Conservation (phyloP, 768 basidiomycete species). For the Lactarius deliciosus region DNA sequence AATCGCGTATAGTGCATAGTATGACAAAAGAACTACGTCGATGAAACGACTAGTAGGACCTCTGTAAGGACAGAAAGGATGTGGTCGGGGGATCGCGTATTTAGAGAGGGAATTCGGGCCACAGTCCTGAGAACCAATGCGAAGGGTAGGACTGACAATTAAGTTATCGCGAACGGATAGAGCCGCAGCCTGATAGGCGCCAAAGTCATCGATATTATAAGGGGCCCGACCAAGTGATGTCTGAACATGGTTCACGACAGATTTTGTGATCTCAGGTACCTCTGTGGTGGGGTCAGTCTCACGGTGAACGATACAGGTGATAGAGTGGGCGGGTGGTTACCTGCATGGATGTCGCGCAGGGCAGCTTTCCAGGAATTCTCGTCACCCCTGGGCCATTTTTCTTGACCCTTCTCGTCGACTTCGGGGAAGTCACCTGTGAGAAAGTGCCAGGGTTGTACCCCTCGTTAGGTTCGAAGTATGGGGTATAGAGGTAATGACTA, state of each 20-base stretch:
- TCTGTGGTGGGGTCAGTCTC: constrained; percentile 41
- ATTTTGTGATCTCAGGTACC: constrained; percentile 61
- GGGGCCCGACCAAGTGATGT: constrained; percentile 89
- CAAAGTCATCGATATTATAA: constrained; percentile 82
- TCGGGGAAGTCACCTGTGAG: constrained; percentile 75
- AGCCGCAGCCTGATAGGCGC: constrained; percentile 91
- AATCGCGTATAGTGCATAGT: not conserved
- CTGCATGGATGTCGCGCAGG: constrained; percentile 55
- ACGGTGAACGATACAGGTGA: constrained; percentile 11
- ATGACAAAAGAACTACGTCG: not conserved
- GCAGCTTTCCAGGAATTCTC: constrained; percentile 71
- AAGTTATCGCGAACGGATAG: constrained; percentile 86
- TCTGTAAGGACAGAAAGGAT: not conserved
- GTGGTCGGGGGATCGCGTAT: not conserved
- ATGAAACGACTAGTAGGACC: not conserved
- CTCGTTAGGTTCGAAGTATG: not conserved
- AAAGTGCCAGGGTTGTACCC: not conserved
- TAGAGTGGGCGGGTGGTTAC: constrained; percentile 38
- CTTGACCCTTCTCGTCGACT: constrained; percentile 70
- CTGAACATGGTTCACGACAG: constrained; percentile 80
- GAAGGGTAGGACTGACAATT: constrained; percentile 49
- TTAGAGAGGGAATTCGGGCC: constrained; percentile 2
- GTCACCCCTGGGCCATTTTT: constrained; percentile 83
- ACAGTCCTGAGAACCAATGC: constrained; percentile 3
- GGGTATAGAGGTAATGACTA: constrained; percentile 32